phyloP scores from a whole-genome alignment of 345 rosid species.

The Linum trigynum region DNA sequence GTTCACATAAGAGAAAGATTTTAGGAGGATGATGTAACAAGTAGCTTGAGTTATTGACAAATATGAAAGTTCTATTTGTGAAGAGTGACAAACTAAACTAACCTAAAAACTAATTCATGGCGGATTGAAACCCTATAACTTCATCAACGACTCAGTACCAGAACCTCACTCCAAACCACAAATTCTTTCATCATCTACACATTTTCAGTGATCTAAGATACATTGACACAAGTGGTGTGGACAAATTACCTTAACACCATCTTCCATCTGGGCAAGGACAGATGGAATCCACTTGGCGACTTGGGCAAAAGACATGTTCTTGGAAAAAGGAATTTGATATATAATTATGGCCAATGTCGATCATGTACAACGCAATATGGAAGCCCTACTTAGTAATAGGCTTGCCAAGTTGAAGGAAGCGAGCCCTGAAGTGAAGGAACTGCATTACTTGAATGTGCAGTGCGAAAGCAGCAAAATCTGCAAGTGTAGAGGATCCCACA shows the following conservation, averaged over 20 bases:
- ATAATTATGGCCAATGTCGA: conserved; percentile 85
- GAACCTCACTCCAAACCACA: no score
- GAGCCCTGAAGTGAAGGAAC: conserved; percentile 69
- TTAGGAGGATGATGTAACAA: no score
- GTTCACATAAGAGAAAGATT: neutral
- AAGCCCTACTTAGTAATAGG: conserved; percentile 44
- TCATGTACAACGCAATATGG: conserved; percentile 58
- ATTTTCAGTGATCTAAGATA: no score
- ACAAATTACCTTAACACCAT: conserved; percentile 42
- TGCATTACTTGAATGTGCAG: conserved; percentile 79
- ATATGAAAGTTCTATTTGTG: no score
- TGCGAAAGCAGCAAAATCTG: conserved; percentile 58
- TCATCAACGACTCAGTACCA: no score
- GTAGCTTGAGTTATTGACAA: no score
- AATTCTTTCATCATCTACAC: no score
- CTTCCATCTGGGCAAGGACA: conserved; percentile 43
- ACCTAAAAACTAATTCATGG: no score
- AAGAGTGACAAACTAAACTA: no score
- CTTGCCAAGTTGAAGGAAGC: conserved; percentile 44
- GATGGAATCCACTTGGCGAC: conserved; percentile 46
- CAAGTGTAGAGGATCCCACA: conserved; percentile 74
- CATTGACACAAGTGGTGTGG: no score
- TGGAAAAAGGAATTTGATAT: conserved; percentile 55
- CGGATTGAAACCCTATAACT: no score
- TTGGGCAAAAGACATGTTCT: conserved; percentile 38